Percentiles rank a stretch among this genome's conserved stretches.
These are phyloP conservation scores for Aspergillus thermomutatus DNA, from an alignment of 2,329 filamentous ascomycete genomes.

Conservation along the genomic window DNA sequence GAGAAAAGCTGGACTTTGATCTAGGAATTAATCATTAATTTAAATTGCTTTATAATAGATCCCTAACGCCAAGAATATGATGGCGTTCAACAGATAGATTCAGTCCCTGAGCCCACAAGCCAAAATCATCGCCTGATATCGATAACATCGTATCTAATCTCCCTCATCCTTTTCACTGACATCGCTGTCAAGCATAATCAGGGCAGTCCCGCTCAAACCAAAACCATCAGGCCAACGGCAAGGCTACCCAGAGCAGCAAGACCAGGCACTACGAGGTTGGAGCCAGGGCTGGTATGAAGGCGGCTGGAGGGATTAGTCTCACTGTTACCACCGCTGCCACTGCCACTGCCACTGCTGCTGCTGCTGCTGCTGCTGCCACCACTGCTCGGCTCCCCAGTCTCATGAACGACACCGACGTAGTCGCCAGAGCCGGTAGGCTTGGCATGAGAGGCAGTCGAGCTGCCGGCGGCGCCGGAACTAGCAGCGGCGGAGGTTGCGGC, in stretches of 20 bases:
- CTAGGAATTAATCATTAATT: not conserved
- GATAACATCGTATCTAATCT: not conserved
- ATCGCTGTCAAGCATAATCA: not conserved
- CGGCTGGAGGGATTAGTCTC: conserved; percentile 13
- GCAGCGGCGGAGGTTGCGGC: not conserved
- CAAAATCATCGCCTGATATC: not conserved
- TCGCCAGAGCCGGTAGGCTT: conserved; percentile 3
- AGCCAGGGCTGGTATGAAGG: conserved; percentile 19
- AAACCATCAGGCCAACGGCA: conserved; percentile 18
- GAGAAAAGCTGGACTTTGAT: not conserved
- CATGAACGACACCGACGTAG: not conserved
- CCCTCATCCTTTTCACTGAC: not conserved
- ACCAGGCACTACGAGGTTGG: conserved; percentile 23
- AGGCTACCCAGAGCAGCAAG: conserved; percentile 19
- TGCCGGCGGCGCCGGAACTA: not conserved
- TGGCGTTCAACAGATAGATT: not conserved
- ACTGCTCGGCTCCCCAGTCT: not conserved
- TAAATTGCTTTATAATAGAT: not conserved
- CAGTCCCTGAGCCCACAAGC: too few relatives aligned
- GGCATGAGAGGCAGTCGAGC: not conserved
- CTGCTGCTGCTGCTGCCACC: not conserved
- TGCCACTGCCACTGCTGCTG: conserved; percentile 5
- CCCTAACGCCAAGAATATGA: not conserved
- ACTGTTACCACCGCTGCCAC: conserved; percentile 1
- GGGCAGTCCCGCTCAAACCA: conserved; percentile 18